Evolutionary conservation across 23 red algal species (phyloP), one percentile per base, ranked within the genome.

Genomic region (Gracilaria vermiculophylla): DNA sequence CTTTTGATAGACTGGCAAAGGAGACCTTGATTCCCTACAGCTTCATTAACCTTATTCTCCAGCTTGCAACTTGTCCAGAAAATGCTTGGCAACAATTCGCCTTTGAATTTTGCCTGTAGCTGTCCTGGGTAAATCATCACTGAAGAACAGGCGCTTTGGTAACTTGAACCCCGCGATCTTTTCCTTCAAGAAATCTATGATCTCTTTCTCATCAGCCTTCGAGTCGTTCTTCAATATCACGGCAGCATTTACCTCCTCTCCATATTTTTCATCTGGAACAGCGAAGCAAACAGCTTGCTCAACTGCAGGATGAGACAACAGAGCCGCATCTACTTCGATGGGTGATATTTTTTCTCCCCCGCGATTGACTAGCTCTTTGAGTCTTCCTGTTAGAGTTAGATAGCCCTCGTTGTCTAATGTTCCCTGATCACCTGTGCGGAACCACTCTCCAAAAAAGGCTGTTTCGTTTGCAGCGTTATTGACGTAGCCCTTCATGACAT

Each of bases 331-430:
- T 4, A 94, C 92, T 48, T 92, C 87, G n/a, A 94, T 82, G 11
- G 96, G 96, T n/a, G 96, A 94, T 27, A 98, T 95, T 54, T 95
- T 94, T 58, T 98, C 92, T 35, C 96, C 96, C 17, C 96, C 96
- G 24, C 91, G 92, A n/a, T 98, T 98, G 42, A 98, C 92, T 27
- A 98, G 71, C 69, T 98, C 96, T 58, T 98, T 98, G 48, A 98
- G 76, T 28, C 96, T 60, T 13, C 92, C 96, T 12, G 96, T 95
- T 10, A 98, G 76, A 25, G 70, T 91, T 23, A 98, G 85, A 52
- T 98, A 98, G 11, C 96, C 96, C 34, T 98, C 96, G 33, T 37
- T 77, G 53, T 93, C 77, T 35, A 98, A 64, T 36, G 34, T 47
- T 42, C 96, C 96, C 69, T 94, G 91, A 50, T 98, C 96, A 75